phyloP scores from a whole-genome alignment of 1,284 basidiomycete species.

The Microbotryum silenes-acaulis region DNA sequence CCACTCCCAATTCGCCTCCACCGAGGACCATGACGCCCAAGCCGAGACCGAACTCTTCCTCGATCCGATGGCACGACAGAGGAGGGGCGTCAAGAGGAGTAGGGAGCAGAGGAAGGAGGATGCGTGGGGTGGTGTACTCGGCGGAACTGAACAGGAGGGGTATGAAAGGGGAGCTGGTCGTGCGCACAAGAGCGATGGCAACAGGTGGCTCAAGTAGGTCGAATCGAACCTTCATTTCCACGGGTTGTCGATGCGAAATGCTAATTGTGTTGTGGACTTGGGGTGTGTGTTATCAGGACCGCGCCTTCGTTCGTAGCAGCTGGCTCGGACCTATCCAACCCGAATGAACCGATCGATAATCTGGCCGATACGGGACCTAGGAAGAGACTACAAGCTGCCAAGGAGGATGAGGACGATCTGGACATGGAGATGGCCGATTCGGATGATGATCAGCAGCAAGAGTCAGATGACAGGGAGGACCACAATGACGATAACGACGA shows the following conservation, averaged over 20 bases:
- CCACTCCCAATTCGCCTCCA: constrained; percentile 45
- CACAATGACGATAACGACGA: constrained; percentile 22
- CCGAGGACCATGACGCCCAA: constrained; percentile 55
- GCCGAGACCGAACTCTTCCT: constrained; percentile 72
- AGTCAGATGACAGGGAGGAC: too few species aligned
- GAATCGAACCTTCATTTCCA: too few species aligned
- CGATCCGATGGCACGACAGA: constrained; percentile 56
- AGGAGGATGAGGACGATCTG: constrained; percentile 43
- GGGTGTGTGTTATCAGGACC: background rate
- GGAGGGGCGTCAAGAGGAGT: constrained; percentile 50
- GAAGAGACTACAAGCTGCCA: constrained; percentile 46
- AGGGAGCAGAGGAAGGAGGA: constrained; percentile 60
- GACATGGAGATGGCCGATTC: constrained; percentile 32
- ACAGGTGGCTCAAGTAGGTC: constrained; percentile 44
- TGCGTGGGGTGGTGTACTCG: constrained; percentile 67
- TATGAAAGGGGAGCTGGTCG: constrained; percentile 13
- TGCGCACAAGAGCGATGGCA: constrained; percentile 34
- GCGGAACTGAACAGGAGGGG: constrained; percentile 38
- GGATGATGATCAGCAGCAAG: constrained; percentile 26
- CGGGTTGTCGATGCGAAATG: too few species aligned
- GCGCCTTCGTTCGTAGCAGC: constrained; percentile 24
- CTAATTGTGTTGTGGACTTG: too few species aligned
- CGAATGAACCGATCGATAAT: constrained; percentile 17
- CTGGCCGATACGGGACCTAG: constrained; percentile 47
- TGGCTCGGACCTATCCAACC: constrained; percentile 8